phyloP scores from a whole-genome alignment of 2,329 filamentous ascomycete species.

The Ophiocordyceps camponoti-saundersi region DNA sequence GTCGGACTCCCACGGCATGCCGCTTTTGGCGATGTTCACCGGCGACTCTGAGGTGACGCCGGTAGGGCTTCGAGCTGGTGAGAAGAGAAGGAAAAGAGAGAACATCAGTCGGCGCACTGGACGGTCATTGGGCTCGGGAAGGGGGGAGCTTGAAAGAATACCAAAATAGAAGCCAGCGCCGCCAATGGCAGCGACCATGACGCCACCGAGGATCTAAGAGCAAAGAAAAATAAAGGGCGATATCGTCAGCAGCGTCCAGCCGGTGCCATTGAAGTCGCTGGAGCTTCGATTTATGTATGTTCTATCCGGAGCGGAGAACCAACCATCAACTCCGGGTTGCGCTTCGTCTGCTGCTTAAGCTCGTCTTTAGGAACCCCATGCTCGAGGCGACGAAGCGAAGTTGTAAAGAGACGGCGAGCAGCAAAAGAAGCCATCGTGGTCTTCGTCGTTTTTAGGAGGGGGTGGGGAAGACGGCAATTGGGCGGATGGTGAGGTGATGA shows the following conservation, averaged over 20 bases:
- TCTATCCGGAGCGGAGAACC: constrained; percentile 10
- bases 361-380: constrained; percentile 21
- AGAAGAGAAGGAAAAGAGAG: background rate
- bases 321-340: constrained; percentile 29
- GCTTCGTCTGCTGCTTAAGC: constrained; percentile 42
- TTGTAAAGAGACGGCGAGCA: constrained; percentile 38
- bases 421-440: constrained; percentile 37
- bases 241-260: background rate
- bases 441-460: constrained; percentile 3
- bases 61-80: constrained; percentile 46
- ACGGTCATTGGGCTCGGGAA: constrained; percentile 26
- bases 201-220: constrained; percentile 67
- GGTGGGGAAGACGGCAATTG: background rate
- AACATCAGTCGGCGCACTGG: background rate
- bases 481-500: background rate
- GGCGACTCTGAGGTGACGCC: constrained; percentile 63
- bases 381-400: constrained; percentile 30
- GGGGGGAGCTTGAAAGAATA: constrained; percentile 22
- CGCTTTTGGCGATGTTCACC: constrained; percentile 56
- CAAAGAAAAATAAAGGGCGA: background rate
- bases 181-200: constrained; percentile 79
- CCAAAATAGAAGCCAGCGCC: constrained; percentile 84
- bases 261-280: background rate
- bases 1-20: constrained; percentile 83
- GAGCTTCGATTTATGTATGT: no score